Conservation (phyloP, 148 eudicot genomes). For the Heliamphora exappendiculata region DNA sequence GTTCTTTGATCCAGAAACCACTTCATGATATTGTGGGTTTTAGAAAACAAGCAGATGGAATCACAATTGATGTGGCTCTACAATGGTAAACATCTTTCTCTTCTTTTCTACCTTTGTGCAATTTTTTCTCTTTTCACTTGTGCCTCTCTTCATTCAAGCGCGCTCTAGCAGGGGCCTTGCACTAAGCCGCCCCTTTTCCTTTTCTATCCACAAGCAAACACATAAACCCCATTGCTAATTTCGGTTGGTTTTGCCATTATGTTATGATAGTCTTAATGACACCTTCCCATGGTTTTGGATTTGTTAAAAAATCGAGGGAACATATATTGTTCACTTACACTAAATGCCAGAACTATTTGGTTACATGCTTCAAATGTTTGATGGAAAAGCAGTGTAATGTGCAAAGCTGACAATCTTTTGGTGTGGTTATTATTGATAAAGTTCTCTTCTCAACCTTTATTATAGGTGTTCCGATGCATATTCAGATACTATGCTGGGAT, state of each 20-base stretch:
- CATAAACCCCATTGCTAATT: not conserved
- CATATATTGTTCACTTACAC: not conserved
- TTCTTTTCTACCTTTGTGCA: not conserved
- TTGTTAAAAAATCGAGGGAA: not conserved
- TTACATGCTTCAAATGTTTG: not conserved
- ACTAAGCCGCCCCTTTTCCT: too few relatives aligned
- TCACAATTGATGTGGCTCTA: slow-evolving; percentile 73
- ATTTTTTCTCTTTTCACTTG: not conserved
- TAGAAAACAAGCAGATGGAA: slow-evolving; percentile 64
- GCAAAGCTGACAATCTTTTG: not conserved
- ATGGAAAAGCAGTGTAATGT: not conserved
- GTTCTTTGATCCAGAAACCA: slow-evolving; percentile 54
- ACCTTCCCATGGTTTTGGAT: not conserved
- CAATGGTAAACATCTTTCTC: slow-evolving; percentile 58
- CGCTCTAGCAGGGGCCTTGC: not conserved
- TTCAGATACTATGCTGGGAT: slow-evolving; percentile 85
- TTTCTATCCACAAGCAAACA: not conserved
- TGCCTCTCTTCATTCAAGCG: not conserved
- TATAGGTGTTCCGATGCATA: slow-evolving; percentile 95
- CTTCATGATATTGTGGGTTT: slow-evolving; percentile 83
- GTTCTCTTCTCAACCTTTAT: slow-evolving; percentile 6
- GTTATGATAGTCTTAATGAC: not conserved
- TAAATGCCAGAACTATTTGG: not conserved
- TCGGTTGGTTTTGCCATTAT: not conserved
- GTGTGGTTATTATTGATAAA: not conserved